Percentiles rank a stretch among this genome's conserved stretches.
Evolutionary conservation across 768 basidiomycete genomes (phyloP).

Genomic region (Clitopilus passeckerianus): DNA sequence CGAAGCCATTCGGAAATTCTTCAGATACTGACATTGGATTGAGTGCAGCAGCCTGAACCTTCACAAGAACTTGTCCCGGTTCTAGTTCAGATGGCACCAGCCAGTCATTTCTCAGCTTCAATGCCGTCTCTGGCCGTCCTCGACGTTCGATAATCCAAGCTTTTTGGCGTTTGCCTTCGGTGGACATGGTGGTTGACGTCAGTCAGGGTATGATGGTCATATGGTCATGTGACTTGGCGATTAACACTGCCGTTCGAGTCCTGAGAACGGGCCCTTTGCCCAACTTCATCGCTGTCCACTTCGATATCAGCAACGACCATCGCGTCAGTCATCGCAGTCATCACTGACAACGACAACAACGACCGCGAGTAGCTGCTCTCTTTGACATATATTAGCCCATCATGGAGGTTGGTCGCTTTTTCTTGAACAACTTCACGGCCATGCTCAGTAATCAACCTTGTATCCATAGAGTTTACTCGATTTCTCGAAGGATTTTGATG

Average conservation of each 20-base stretch:
- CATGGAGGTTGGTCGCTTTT: constrained; percentile 43
- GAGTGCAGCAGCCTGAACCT: constrained; percentile 43
- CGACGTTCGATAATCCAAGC: constrained; percentile 32
- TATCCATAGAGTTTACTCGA: constrained; percentile 75
- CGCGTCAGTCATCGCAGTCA: constrained; percentile 14
- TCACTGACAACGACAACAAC: constrained; percentile 12
- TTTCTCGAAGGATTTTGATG: constrained; percentile 92
- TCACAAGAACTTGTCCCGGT: constrained; percentile 27
- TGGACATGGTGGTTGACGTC: constrained; percentile 12
- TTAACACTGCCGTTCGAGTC: constrained; percentile 6
- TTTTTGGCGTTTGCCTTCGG: constrained; percentile 25
- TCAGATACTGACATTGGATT: constrained; percentile 55
- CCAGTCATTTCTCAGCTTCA: constrained; percentile 28
- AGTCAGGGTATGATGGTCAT: background rate
- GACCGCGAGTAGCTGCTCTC: background rate
- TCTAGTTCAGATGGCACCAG: constrained; percentile 29
- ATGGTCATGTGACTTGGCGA: constrained; percentile 22
- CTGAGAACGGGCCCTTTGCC: constrained; percentile 38
- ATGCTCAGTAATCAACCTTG: constrained; percentile 16
- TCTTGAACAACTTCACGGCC: constrained; percentile 3
- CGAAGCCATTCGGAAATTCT: background rate
- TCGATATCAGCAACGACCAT: constrained; percentile 13
- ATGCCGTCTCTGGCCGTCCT: constrained; percentile 26
- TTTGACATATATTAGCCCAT: constrained; percentile 9
- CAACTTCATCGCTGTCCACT: constrained; percentile 21